Base-by-base conservation (phyloP, 805 yeast genomes). In the Scheffersomyces stipitis region DNA sequence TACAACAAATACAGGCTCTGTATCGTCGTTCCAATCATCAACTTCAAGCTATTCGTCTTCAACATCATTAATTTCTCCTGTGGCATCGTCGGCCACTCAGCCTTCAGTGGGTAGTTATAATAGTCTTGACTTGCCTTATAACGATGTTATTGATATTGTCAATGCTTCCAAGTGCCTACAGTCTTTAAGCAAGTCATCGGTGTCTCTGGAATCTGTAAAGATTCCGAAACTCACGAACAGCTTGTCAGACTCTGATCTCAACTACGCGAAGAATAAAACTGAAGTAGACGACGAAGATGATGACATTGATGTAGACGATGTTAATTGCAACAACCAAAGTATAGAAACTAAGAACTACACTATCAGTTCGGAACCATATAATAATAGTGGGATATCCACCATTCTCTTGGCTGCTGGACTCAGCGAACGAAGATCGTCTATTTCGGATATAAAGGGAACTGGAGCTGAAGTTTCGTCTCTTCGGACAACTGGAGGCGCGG, bases 161-260 rank as follows among this genome's bases (percentile, higher is more conserved):
- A 60, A 56, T 39, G 71, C 69, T 7, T 62, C 68, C 22, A 54
- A 57, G 40, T 64, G 69, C 41, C 46, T 64, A 9, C 67, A 62
- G 41, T 52, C 58, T 18, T 33, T 62, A 34, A 45, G 58, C 27
- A 40, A 40, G 26, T 35, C 45, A 15, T 28, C 24, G 16, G 9
- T 32, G 20, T 20, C 37, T 18, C 27, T n/a, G 16, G 15, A 7
- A 24, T 7, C 26, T 12, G 10, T 23, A 7, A 44, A 30, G 26
- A 31, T 30, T 28, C 40, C 29, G 6, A 26, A 26, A 13, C 7
- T 26, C n/a, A 32, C 16, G 14, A 15, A 14, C 35, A 20, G 35
- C 5, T 18, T 23, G 20, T n/a, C 28, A 18, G 22, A 20, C 7
- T 18, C 34, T 18, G 26, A 22, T 13, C 35, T 24, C 23, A 18